Conservation (phyloP, 1,284 basidiomycete species). For the Thecaphora frezii region DNA sequence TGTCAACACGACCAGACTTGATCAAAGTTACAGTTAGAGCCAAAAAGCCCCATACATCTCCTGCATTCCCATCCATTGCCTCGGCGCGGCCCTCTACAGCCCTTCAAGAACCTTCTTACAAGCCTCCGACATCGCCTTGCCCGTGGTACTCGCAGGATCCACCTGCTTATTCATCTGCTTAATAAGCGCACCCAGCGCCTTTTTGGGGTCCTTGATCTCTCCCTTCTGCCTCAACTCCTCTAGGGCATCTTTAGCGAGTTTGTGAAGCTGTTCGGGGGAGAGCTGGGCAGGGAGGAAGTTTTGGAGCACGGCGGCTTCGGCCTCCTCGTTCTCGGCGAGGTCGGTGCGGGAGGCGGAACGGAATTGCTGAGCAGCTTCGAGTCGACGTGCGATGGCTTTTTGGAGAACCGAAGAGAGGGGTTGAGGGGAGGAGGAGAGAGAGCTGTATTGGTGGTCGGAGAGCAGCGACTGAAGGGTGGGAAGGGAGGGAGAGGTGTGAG, state of each 20-base stretch:
- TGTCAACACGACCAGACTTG: too few relatives aligned
- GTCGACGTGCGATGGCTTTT: constrained; percentile 38
- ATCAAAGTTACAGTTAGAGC: too few relatives aligned
- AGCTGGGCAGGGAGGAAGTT: constrained; percentile 34
- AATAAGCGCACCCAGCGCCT: not conserved
- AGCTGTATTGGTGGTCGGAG: constrained; percentile 8
- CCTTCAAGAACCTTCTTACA: too few relatives aligned
- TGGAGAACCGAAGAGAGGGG: not conserved
- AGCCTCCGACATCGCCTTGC: too few relatives aligned
- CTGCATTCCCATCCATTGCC: too few relatives aligned
- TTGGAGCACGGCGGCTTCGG: constrained; percentile 31
- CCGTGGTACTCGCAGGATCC: too few relatives aligned
- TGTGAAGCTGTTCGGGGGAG: constrained; percentile 5
- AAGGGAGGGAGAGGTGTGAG: not conserved
- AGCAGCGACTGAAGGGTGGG: not conserved
- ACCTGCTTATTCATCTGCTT: not conserved
- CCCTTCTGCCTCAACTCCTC: not conserved
- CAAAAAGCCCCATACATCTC: too few relatives aligned
- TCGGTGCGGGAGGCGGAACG: constrained; percentile 40
- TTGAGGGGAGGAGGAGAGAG: constrained; percentile 18
- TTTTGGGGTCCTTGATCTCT: not conserved
- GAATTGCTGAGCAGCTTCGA: constrained; percentile 41
- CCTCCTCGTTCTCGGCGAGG: constrained; percentile 45
- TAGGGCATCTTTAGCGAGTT: constrained; percentile 2
- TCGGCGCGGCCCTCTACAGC: too few relatives aligned